A percentile compares a stretch with the other conserved stretches of the same genome.
Conservation (phyloP, 2,329 filamentous ascomycete species). For the Cercospora sesami region DNA sequence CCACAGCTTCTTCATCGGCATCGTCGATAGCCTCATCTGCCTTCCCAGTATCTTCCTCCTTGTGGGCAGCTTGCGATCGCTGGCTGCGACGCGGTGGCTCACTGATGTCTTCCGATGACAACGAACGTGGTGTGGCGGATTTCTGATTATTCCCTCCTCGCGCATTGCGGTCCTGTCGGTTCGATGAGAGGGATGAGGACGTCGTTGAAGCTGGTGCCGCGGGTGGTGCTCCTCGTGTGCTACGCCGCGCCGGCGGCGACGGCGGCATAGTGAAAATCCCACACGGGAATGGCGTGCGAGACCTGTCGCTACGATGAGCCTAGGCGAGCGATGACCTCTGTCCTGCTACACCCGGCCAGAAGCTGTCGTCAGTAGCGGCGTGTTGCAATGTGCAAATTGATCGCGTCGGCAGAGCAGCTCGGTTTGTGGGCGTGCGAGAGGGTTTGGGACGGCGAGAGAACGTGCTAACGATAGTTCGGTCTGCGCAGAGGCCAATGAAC, state of each 20-base stretch:
- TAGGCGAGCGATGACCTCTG: neutral
- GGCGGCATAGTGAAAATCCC: constrained; percentile 23
- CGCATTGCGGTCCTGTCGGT: constrained; percentile 69
- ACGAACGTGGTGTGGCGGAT: constrained; percentile 70
- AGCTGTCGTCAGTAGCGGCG: neutral
- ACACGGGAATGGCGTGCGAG: neutral
- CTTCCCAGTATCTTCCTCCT: constrained; percentile 47
- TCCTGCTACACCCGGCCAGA: neutral
- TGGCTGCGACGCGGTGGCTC: constrained; percentile 77
- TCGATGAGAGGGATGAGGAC: constrained; percentile 68
- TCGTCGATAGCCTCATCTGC: constrained; percentile 46
- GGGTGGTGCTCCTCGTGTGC: constrained; percentile 66
- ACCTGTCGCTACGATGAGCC: neutral
- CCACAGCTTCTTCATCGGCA: constrained; percentile 61
- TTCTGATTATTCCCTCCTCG: constrained; percentile 73
- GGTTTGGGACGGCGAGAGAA: neutral
- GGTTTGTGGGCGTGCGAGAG: constrained; percentile 4
- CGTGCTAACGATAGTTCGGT: neutral
- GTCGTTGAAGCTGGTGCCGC: constrained; percentile 72
- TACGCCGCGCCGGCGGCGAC: constrained; percentile 62
- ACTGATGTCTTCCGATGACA: constrained; percentile 66
- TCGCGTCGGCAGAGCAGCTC: constrained; percentile 10
- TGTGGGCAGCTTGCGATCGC: constrained; percentile 70
- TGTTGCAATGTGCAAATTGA: constrained; percentile 2
- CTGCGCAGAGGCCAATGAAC: neutral